Percentiles rank a stretch among this genome's conserved stretches.
phyloP scores from a whole-genome alignment of 2,329 filamentous ascomycete genomes.

The Paraphoma sp. region DNA sequence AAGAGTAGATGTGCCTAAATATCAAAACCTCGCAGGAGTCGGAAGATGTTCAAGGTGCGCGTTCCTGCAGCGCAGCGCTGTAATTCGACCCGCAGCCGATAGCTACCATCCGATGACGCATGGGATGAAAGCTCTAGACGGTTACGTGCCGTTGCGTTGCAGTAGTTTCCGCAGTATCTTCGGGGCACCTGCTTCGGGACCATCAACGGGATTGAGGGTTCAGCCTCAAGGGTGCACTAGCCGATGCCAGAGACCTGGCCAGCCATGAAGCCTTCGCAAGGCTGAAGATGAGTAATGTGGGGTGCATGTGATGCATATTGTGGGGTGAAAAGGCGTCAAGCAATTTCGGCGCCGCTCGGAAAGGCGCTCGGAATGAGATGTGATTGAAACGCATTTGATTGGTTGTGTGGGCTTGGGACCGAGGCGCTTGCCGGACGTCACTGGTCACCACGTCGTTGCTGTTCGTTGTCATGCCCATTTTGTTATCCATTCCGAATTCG shows the following conservation, averaged over 20 bases:
- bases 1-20: neutral
- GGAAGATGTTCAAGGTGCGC: neutral
- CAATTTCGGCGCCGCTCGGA: neutral
- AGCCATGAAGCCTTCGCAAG: neutral
- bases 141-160: conserved; percentile 8
- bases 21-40: neutral
- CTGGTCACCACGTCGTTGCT: neutral
- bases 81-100: conserved; percentile 17
- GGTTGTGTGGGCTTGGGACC: neutral
- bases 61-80: neutral
- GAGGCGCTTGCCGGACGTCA: neutral
- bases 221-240: conserved; percentile 11
- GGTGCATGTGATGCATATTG: conserved; percentile 2
- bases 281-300: conserved; percentile 1
- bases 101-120: conserved; percentile 17
- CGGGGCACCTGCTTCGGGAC: neutral
- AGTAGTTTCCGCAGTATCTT: conserved; percentile 5
- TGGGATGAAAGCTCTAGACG: conserved; percentile 1
- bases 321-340: neutral
- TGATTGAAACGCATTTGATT: neutral
- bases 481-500: neutral
- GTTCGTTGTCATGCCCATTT: neutral
- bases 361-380: neutral
- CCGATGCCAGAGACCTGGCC: conserved; percentile 11
- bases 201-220: neutral